Conservation (phyloP, 257 asterid genomes). For the Fraxinus anomala region DNA sequence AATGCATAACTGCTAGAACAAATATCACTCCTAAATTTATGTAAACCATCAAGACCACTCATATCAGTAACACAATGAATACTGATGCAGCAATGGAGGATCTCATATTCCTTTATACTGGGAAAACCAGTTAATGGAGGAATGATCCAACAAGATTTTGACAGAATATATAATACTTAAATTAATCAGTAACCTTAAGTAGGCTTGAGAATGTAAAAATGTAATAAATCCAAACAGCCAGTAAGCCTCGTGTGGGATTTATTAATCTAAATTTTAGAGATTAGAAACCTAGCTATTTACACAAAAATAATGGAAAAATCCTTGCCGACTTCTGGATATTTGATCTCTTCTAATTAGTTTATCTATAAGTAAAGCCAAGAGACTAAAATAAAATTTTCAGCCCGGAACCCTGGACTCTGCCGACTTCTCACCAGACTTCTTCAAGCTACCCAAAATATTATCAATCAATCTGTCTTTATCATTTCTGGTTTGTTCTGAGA, state of each 20-base stretch:
- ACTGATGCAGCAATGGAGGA: not conserved
- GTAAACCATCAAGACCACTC: too few relatives aligned
- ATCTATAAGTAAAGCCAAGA: not conserved
- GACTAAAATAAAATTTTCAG: conserved; percentile 18
- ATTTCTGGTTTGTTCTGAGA: conserved; percentile 46
- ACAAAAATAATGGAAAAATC: not conserved
- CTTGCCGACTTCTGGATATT: not conserved
- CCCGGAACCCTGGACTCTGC: conserved; percentile 34
- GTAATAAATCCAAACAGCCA: not conserved
- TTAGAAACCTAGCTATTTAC: not conserved
- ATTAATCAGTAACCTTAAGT: not conserved
- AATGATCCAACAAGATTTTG: too few relatives aligned
- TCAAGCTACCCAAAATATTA: conserved; percentile 61
- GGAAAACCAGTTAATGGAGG: not conserved
- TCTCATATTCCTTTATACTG: not conserved
- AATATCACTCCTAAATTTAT: too few relatives aligned
- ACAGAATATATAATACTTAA: not conserved
- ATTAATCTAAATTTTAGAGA: not conserved
- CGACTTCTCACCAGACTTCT: conserved; percentile 50
- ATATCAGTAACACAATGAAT: too few relatives aligned
- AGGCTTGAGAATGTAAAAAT: not conserved
- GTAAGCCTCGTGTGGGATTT: not conserved
- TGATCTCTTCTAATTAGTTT: not conserved
- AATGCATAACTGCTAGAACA: too few relatives aligned
- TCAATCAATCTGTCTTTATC: conserved; percentile 52